Conservation (phyloP, 495 filamentous ascomycete species). For the Penicillium paxilli region DNA sequence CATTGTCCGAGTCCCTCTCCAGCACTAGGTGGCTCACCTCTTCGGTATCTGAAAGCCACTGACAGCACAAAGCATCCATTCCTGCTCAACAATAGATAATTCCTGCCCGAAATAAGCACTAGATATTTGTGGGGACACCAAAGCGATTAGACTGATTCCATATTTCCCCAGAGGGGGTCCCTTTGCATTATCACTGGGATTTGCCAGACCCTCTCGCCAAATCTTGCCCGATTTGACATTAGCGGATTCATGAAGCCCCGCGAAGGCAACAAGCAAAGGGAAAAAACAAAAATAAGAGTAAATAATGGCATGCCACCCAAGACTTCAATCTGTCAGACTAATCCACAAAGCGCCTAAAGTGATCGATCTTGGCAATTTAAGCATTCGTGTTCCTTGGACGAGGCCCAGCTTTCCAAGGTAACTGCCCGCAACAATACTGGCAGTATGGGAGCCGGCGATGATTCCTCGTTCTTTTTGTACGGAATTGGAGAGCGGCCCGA, state of each 20-base stretch:
- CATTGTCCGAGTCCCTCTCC: not conserved
- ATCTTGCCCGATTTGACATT: conserved; percentile 13
- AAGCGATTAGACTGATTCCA: not conserved
- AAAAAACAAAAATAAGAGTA: not conserved
- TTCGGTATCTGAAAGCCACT: not conserved
- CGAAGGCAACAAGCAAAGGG: conserved; percentile 2
- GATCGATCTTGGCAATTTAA: conserved; percentile 8
- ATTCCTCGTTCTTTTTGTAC: conserved; percentile 27
- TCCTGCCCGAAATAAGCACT: not conserved
- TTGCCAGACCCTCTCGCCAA: conserved; percentile 12
- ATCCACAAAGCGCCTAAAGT: not conserved
- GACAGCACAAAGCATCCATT: too few species aligned
- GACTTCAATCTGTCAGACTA: not conserved
- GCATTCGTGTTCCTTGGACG: not conserved
- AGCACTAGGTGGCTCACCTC: too few species aligned
- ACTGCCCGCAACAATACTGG: too few species aligned
- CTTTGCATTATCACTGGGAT: not conserved
- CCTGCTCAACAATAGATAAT: not conserved
- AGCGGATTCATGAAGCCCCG: not conserved
- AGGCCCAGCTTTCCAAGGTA: too few species aligned
- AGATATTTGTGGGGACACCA: not conserved
- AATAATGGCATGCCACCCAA: not conserved
- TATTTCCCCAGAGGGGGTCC: not conserved
- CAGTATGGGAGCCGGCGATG: conserved; percentile 15
- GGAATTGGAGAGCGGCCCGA: conserved; percentile 28